Conservation (phyloP, 257 asterid species). For the Thymus quinquecostatus region DNA sequence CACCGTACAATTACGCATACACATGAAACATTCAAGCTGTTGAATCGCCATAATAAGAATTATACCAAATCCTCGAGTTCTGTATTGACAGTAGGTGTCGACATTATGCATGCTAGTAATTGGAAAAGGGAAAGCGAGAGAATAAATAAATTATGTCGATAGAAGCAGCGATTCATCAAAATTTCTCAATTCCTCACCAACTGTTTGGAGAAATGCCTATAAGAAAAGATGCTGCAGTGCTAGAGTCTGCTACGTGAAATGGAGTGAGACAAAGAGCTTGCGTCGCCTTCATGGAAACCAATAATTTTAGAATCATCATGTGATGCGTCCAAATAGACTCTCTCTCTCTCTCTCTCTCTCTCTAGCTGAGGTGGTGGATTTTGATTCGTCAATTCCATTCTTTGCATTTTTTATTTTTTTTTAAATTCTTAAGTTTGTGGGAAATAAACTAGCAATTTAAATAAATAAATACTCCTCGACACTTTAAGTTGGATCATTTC, state of each 20-base stretch:
- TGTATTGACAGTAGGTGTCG: slow-evolving; percentile 21
- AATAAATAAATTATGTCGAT: background rate
- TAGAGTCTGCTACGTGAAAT: too few species aligned
- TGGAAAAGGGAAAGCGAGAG: background rate
- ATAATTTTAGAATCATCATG: too few species aligned
- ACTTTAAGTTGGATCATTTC: too few species aligned
- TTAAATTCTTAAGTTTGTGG: too few species aligned
- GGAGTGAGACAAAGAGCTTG: background rate
- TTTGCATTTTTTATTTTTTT: background rate
- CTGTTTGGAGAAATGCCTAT: slow-evolving; percentile 22
- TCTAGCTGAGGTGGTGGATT: background rate
- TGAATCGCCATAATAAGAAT: background rate
- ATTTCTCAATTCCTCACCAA: slow-evolving; percentile 10
- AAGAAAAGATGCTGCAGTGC: too few species aligned
- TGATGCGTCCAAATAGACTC: too few species aligned
- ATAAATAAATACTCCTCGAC: too few species aligned
- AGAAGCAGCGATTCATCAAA: background rate
- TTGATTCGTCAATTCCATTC: background rate
- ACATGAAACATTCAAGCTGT: background rate
- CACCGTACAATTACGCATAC: background rate
- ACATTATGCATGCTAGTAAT: background rate
- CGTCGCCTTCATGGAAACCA: background rate
- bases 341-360: background rate
- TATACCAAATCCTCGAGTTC: slow-evolving; percentile 40
- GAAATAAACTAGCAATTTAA: too few species aligned